phyloP scores from a whole-genome alignment of 768 basidiomycete genomes.

The Leccinum arenicola region DNA sequence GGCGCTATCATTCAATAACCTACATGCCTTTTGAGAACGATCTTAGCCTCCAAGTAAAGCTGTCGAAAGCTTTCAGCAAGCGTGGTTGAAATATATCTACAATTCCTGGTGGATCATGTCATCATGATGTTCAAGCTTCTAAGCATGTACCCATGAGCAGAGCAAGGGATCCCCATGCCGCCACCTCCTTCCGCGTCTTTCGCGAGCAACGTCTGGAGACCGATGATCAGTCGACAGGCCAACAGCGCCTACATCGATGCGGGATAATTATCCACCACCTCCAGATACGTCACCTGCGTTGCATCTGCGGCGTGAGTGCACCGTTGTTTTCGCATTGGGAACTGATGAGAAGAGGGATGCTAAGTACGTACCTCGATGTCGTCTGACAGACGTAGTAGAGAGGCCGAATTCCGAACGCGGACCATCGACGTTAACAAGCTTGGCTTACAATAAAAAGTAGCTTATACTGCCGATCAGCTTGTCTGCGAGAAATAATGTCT shows the following conservation, averaged over 20 bases:
- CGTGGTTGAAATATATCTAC: too few relatives aligned
- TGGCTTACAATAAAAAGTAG: conserved; percentile 15
- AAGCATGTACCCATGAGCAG: too few relatives aligned
- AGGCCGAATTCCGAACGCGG: background rate
- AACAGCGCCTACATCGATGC: conserved; percentile 2
- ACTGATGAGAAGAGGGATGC: background rate
- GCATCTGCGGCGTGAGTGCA: background rate
- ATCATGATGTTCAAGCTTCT: too few relatives aligned
- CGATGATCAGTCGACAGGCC: conserved; percentile 11
- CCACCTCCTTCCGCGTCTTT: background rate
- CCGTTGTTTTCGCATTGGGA: background rate
- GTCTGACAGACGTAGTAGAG: background rate
- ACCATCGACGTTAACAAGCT: background rate
- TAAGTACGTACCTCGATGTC: background rate
- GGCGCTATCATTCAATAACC: too few relatives aligned
- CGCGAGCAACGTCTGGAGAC: conserved; percentile 2
- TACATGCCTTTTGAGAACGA: too few relatives aligned
- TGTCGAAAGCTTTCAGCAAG: too few relatives aligned
- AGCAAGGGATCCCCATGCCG: background rate
- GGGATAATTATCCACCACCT: conserved; percentile 5
- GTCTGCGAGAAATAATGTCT: conserved; percentile 2
- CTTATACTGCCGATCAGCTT: conserved; percentile 10
- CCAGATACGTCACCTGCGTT: conserved; percentile 1
- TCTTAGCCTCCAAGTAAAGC: too few relatives aligned
- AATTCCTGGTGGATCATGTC: too few relatives aligned